Base-by-base conservation (phyloP, 129 eudicot genomes). In the Sambucus nigra region DNA sequence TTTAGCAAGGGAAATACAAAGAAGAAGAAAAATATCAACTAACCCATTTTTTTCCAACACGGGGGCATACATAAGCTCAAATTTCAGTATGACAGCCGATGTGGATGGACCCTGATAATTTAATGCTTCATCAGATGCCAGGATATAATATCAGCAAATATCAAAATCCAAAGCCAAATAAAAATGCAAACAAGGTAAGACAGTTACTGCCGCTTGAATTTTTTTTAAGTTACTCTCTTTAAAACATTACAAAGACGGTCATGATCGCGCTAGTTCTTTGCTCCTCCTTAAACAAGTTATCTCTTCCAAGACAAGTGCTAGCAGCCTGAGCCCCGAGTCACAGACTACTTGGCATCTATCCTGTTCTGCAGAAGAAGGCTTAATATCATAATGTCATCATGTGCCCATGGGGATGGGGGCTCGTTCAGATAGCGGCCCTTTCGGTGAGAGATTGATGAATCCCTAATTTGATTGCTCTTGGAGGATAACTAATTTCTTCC, bases 41-140 rank as follows among this genome's bases (percentile, higher is more conserved):
- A 48, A 92, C 99, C 91, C 77, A 40, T 64, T 80, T n/a, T n/a
- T n/a, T 69, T 82, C 91, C 72, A 86, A 57, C 46, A 80, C 69
- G 47, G 99, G 89, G 26, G 96, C 63, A 28, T 92, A 82, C 72
- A 92, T 56, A 26, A 92, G 99, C 82, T 92, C 99, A 66, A 92
- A 86, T 61, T 82, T 86, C 81, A 92, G 66, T 49, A 86, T 86
- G 35, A 83, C 87, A 65, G 94, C 91, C 51, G 99, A 82, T 47
- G 88, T 80, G 45, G 79, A 58, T 39, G 83, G 78, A 68, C 79
- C 94, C 99, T 86, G 81, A 60, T 38, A 52, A 74, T 35, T 35
- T 4, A 27, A 53, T 54, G 12, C 23, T 46, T 31, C 22, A 47
- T 67, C 65, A 75, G 53, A 35, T 47, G 33, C 16, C 6, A 60